Evolutionary conservation across 148 eudicot species (phyloP), one percentile per base, ranked within the genome.

Genomic region (Camellia granthamiana): DNA sequence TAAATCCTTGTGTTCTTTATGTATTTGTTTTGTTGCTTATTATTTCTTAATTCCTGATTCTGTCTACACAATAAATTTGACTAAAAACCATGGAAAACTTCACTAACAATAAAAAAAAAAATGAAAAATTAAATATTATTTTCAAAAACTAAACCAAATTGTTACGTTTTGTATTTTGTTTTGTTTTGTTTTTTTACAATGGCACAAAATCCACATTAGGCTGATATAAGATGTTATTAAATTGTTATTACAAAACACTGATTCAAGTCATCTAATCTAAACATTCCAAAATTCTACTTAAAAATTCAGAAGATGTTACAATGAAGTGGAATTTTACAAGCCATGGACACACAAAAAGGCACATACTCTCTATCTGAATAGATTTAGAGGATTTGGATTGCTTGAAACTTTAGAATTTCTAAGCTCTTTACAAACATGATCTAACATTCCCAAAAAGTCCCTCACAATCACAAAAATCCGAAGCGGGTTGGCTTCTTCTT

Each of bases 371-470:
- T 90, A 93, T 46, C 87, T 81, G 75, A 93, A 93, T 75, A 95
- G 95, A 60, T 95, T 87, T 51, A 93, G 84, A 84, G 97, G 92
- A 75, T 86, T 93, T 55, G 90, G 92, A 78, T 85, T 79, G 61
- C 78, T 85, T 3, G 91, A 83, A 9, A 84, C 81, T 72, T 85
- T 92, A 13, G 83, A 81, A 86, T 87, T 90, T 81, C 85, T 93
- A 55, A 96, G 84, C 88, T 96, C 99, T 84, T 85, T 93, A 77
- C 99, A 96, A 43, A 96, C 97, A 89, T 90, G 89, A 84, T 96
- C 99, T 75, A 96, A 80, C 99, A 91, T 91, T 56, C 89, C 89
- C 78, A 96, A 80, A 80, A 96, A 93, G 85, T 96, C 99, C 69
- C 99, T 90, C 46, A 95, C 97, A 66, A 91, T 92, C 78, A 95